Base-by-base conservation (phyloP, 495 filamentous ascomycete genomes). In the Talaromyces ruber region DNA sequence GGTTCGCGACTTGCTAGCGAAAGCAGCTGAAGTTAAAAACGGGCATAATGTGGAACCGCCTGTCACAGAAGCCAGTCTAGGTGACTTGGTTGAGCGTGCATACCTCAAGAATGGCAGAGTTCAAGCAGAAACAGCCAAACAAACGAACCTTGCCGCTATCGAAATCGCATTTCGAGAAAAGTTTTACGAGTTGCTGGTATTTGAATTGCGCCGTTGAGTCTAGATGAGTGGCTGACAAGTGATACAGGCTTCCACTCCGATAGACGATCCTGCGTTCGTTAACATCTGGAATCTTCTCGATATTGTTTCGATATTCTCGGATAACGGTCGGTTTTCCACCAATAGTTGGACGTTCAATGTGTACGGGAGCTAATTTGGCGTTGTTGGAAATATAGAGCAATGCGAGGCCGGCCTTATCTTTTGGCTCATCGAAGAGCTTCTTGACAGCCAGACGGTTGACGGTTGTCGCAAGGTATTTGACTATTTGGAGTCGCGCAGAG, bases 261-360 rank as follows among this genome's bases (percentile, higher is more conserved):
- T 95, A 63, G 80, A 89, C 45, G 83, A 88, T 24, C 87, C 86
- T 51, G 73, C 79, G 0, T 95, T 97, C 65, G 87, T 90, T 52
- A 77, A 85, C 58, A 84, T 98, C 54, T 97, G 92, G 92, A 93
- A 97, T 68, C 81, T 99, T 16, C 82, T 99, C 57, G 94, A 99
- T 72, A 86, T 96, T 45, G 79, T 97, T 8, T 86, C 89, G 1
- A 85, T 94, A 16, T 86, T 94, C 66, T 92, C 92, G 59, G 93
- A 99, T 67, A 76, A 82, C 65, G 85, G 86, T 88, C 70, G 60
- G 78, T 71, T 32, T 29, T 59, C 58, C 58, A 26, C 47, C 37
- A 39, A 25, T 39, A 18, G 32, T 57, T 58, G 50, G 18, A 37
- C 43, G 25, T 25, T 16, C 30, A 22, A 26, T 25, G 50, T 52